Evolutionary conservation across 345 rosid species (phyloP), one percentile per base, ranked within the genome.

Genomic region (Populus davidiana): DNA sequence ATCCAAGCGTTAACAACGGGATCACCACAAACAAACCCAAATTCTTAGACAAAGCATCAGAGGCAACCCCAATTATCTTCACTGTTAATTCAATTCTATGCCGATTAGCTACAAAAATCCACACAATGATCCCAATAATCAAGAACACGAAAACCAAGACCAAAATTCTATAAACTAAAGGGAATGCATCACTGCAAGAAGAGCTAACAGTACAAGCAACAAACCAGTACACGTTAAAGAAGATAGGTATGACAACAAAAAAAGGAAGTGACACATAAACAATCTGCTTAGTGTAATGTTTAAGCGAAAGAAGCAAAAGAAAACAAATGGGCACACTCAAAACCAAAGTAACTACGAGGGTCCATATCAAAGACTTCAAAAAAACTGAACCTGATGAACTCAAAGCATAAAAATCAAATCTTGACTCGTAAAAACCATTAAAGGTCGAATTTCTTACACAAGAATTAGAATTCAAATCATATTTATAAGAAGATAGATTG

Each of bases 91-190:
- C 90, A 47, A 95, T 85, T 69, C 93, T 71, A 78, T 88, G 91
- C 99, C 98, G 86, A 84, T 95, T 95, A 31, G 84, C 90, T 47
- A 95, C 87, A 63, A 91, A 73, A 79, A 93, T 87, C 99, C 99
- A 95, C 69, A 87, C 84, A 70, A 95, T 50, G 59, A 93, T 69
- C 44, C 94, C 98, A 52, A 95, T 86, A 38, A 89, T 68, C 73
- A 93, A 78, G 80, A 95, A 83, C 79, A 93, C 83, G 41, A 95
- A 89, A 73, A 88, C 91, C 52, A 93, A 78, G 38, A 92, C 86
- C 75, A 93, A 69, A 69, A 93, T 88, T 78, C 99, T 81, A 80
- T 93, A 92, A 21, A 59, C 89, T 79, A 93, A 74, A 65, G 99
- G 94, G 68, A 93, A 85, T 5, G 90, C 81, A 20, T 85, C 86